Percentiles rank a stretch among this genome's conserved stretches.
phyloP scores from a whole-genome alignment of 768 basidiomycete species.

The Kwoniella newhampshirensis region DNA sequence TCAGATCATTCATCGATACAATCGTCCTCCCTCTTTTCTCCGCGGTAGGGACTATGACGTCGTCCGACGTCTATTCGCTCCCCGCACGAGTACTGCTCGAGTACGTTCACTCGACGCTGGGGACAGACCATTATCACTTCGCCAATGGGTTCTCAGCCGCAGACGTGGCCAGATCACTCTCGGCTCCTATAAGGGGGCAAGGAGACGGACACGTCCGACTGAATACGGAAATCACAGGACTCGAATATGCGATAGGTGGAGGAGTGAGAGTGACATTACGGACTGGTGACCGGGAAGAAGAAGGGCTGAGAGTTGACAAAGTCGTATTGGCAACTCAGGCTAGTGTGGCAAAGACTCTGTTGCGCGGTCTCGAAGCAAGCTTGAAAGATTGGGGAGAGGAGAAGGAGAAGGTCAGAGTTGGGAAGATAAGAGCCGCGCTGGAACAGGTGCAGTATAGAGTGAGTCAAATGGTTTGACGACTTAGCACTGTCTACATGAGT shows the following conservation, averaged over 20 bases:
- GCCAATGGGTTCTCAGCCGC: constrained; percentile 57
- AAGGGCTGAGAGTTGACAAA: constrained; percentile 59
- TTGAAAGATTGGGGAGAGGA: constrained; percentile 11
- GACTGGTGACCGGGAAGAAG: constrained; percentile 3
- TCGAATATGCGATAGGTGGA: constrained; percentile 15
- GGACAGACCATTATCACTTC: constrained; percentile 69
- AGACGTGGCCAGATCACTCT: constrained; percentile 29
- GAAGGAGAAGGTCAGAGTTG: constrained; percentile 17
- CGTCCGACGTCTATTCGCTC: constrained; percentile 60
- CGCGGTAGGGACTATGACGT: constrained; percentile 68
- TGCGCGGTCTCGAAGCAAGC: constrained; percentile 51
- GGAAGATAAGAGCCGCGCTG: constrained; percentile 49
- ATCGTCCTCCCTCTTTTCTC: constrained; percentile 69
- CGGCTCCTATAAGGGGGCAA: constrained; percentile 17
- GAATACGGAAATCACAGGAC: constrained; percentile 22
- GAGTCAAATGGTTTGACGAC: constrained; percentile 8
- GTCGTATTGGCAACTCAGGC: constrained; percentile 75
- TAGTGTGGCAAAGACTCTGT: constrained; percentile 61
- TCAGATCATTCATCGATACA: constrained; percentile 57
- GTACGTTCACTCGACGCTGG: constrained; percentile 69
- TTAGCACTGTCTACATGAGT: background rate
- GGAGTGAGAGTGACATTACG: constrained; percentile 8
- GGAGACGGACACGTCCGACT: constrained; percentile 30
- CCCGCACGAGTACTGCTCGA: constrained; percentile 69
- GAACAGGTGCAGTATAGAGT: constrained; percentile 56